Base-by-base conservation (phyloP, 192 early-diverging fungal species). In the Dissophora globulifera region DNA sequence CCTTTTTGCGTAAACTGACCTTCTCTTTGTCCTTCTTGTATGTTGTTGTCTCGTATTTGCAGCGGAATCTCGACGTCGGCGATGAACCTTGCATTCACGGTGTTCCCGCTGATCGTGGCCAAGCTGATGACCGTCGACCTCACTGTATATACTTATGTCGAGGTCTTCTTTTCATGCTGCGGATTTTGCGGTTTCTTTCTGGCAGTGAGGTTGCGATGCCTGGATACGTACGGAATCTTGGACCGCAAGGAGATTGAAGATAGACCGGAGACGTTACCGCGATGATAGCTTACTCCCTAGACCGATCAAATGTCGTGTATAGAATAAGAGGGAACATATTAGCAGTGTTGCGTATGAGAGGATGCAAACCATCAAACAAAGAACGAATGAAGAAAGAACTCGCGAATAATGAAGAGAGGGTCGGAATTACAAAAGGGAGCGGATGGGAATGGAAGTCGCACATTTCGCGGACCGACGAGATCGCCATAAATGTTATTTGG, bases 51-150 rank as follows among this genome's bases (percentile, higher is more conserved):
- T 50, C 13, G 16, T 16, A 49, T 32, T 45, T 25, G 29, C 61
- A 76, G 71, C 60, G 78, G 78, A 8, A 64, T 70, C 1, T 70
- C 62, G 2, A 19, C 62, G 0, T 70, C 78, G 5, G 68, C 78
- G 12, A 70, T 79, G 67, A 79, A 79, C 50, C 50, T 72, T 10
- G 67, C 66, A 11, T 70, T 79, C 40, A 66, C 78, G 9, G 8
- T 72, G 5, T 70, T 79, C 41, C 78, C 78, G 5, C 17, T 79
- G 29, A 57, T 67, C 45, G 78, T 79, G n/a, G 78, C 78, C 2
- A 55, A 33, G 8, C 32, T 79, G 20, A 70, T 79, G 66, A 67
- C 70, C 6, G 25, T 67, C 0, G 65, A 67, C 20, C 59, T 69
- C 2, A 13, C 29, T 11, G 54, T 61, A 0, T 79, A 79, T 32